Evolutionary conservation across 257 asterid genomes (phyloP), one percentile per base, ranked within the genome.

Genomic region (Gentiana macrophylla): DNA sequence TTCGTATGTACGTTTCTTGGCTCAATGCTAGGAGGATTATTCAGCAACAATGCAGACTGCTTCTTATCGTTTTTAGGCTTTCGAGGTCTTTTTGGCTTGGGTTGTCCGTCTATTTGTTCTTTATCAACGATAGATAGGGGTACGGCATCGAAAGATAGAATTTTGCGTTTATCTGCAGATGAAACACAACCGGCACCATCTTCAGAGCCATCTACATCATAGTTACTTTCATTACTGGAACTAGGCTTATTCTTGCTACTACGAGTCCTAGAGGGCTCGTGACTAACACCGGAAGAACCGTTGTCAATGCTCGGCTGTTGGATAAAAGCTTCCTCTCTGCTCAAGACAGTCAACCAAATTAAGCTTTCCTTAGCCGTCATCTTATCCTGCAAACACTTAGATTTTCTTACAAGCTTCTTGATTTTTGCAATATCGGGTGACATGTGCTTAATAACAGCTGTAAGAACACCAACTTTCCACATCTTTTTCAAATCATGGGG

Each of bases 321-420:
- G 68, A 74, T 65, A 11, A 71, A 51, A 12, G 86, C 73, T 74
- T 84, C 96, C 78, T 87, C 96, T 70, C 74, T 62, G 72, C 75
- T 77, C 72, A 87, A 64, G 56, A 84, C 93, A 35, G 81, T 77
- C 63, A 82, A 72, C 96, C 96, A 87, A 53, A 84, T 84, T 33
- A 83, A 75, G 73, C 92, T 87, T 63, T 87, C 97, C 72, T 88
- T 85, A 8, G 97, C 94, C 13, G 97, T 88, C 94, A 88, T 87
- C 73, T 84, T 87, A 77, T 87, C 96, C 73, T 87, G 96, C 50
- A 87, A 82, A 64, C 94, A 84, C 79, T 87, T 87, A 0, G 96
- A 87, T 66, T 75, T 77, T 70, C 84, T 66, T 44, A 87, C 73
- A 5, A 75, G 72, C 66, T 69, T 74, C 84, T 80, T 79, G 37